Conservation (phyloP, 1,284 basidiomycete genomes). For the Ceratobasidium sp. region DNA sequence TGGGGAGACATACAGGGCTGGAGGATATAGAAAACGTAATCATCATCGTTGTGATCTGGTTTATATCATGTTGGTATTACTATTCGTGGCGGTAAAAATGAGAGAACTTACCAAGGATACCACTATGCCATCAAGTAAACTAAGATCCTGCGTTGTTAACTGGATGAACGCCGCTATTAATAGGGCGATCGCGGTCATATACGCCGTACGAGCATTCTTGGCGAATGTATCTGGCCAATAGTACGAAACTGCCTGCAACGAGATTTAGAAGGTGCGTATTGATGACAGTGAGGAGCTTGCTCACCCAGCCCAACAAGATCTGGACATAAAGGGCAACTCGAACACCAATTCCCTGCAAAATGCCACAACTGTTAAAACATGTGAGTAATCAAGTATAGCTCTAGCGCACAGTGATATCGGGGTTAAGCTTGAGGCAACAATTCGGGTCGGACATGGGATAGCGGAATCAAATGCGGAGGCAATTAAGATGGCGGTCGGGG, state of each 20-base stretch:
- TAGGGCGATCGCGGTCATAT: slow-evolving; percentile 34
- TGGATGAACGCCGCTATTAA: slow-evolving; percentile 39
- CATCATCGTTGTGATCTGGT: slow-evolving; percentile 41
- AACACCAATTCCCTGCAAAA: slow-evolving; percentile 6
- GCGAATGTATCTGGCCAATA: slow-evolving; percentile 19
- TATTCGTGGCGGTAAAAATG: too few species aligned
- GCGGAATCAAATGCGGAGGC: not conserved
- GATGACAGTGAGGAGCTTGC: not conserved
- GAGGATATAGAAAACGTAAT: slow-evolving; percentile 31
- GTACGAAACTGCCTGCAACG: not conserved
- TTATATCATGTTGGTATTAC: not conserved
- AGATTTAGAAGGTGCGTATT: not conserved
- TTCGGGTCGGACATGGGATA: not conserved
- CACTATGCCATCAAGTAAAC: slow-evolving; percentile 35
- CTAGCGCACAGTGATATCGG: slow-evolving; percentile 20
- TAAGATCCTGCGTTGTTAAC: not conserved
- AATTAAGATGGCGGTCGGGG: not conserved
- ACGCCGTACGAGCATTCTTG: slow-evolving; percentile 37
- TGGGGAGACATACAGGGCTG: slow-evolving; percentile 9
- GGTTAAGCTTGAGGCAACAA: slow-evolving; percentile 17
- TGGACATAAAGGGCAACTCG: slow-evolving; percentile 34
- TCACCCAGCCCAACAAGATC: slow-evolving; percentile 42
- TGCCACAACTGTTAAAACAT: not conserved
- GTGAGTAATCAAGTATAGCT: not conserved
- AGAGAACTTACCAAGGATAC: slow-evolving; percentile 26